Percentiles rank a stretch among this genome's conserved stretches.
Evolutionary conservation across 2,329 filamentous ascomycete species (phyloP).

Genomic region (Alternaria panax): DNA sequence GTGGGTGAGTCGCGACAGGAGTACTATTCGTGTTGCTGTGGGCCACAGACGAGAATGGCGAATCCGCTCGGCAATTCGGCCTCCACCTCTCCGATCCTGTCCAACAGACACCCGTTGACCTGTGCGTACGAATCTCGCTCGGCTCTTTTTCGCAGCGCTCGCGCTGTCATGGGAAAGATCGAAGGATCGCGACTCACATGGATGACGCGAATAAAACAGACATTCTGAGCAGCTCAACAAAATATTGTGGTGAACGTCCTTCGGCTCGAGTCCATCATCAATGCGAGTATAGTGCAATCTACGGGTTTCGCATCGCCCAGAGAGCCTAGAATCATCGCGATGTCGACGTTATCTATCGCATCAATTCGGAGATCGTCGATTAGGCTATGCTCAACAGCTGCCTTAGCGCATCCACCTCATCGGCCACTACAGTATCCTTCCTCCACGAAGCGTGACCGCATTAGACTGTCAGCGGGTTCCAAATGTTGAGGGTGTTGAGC

Average conservation of each 20-base stretch:
- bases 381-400: neutral
- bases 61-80: conserved; percentile 5
- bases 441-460: neutral
- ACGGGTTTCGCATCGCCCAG: neutral
- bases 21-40: neutral
- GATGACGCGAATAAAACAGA: neutral
- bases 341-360: neutral
- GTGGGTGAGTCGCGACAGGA: neutral
- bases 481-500: neutral
- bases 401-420: neutral
- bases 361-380: neutral
- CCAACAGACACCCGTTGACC: neutral
- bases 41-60: neutral
- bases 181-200: neutral
- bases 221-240: neutral
- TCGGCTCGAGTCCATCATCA: neutral
- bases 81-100: neutral
- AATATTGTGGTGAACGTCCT: neutral
- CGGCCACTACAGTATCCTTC: neutral
- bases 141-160: neutral
- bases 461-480: neutral
- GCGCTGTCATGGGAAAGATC: neutral
- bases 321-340: neutral
- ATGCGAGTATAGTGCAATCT: neutral
- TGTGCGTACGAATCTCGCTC: neutral